Conservation (phyloP, 2,329 filamentous ascomycete genomes). For the Alternaria metachromatica region DNA sequence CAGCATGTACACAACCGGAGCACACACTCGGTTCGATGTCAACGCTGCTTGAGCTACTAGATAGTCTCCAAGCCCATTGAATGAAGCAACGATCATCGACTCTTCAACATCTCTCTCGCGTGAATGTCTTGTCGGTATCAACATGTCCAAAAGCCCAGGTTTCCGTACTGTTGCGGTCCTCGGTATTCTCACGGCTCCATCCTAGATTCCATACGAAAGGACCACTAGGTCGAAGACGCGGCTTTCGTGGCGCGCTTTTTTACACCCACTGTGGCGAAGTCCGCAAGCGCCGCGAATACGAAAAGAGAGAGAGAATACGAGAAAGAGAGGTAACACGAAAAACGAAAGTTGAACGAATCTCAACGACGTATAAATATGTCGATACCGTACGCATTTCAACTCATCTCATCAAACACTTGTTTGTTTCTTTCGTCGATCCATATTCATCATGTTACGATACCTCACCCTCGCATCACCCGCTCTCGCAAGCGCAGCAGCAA, state of each 20-base stretch:
- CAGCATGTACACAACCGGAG: too few relatives aligned
- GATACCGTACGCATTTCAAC: fast-evolving
- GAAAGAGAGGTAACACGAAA: background rate
- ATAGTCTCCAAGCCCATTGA: too few relatives aligned
- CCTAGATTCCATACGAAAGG: too few relatives aligned
- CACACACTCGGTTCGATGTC: too few relatives aligned
- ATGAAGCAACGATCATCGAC: too few relatives aligned
- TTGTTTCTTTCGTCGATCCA: background rate
- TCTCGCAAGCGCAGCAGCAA: background rate
- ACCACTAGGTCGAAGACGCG: background rate
- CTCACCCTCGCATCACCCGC: background rate
- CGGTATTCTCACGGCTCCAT: too few relatives aligned
- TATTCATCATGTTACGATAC: background rate
- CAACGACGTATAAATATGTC: background rate
- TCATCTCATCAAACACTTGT: background rate
- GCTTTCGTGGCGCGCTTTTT: background rate
- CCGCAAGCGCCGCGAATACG: background rate
- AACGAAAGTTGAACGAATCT: background rate
- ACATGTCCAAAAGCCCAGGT: fast-evolving
- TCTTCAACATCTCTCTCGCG: too few relatives aligned
- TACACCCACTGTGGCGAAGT: background rate
- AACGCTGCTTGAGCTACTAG: too few relatives aligned
- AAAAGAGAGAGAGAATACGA: background rate
- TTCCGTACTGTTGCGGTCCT: too few relatives aligned
- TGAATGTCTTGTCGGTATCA: too few relatives aligned